Base-by-base conservation (phyloP, 768 basidiomycete genomes). In the Solioccasus polychromus region DNA sequence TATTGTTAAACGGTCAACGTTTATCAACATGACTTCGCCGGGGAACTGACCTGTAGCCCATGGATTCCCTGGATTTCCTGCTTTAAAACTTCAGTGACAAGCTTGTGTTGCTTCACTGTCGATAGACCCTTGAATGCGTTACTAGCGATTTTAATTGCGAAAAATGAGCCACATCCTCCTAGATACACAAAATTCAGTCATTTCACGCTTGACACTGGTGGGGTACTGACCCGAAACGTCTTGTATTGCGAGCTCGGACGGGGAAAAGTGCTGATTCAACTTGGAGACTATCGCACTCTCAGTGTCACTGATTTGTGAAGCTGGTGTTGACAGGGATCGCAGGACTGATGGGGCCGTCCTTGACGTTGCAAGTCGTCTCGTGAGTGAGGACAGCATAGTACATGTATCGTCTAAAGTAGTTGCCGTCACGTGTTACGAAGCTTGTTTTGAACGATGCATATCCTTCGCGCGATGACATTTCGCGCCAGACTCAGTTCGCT, bases 81-180 rank as follows among this genome's bases (percentile, higher is more conserved):
- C 69, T 94, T 93, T 52, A 99, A 69, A 9, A 78, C 75, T 48
- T 90, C 78, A 11, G 87, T 94, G 30, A 99, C 92, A 23, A 96
- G 72, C 48, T 82, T 81, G 66, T 99, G 96, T 66, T 99, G 96
- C 72, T 96, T 94, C 43, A 98, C 82, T 34, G 82, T 86, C 1
- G 88, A 67, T 31, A 98, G 68, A 8, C 87, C 95, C 53, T 85
- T 83, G 75, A 99, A 98, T 2, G 76, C 76, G n/a, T 80, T 65
- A 47, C 90, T 92, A 4, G 87, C 79, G 51, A 99, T 88, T 11
- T 79, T 77, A 51, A 99, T 94, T 34, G 93, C 89, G 58, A 95
- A 99, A 68, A 98, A 99, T 4, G 84, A 78, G n/a, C 96, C 96
- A 62, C 96, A 98, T 19, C 96, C 96, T 43, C 93, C 95, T 96